phyloP scores from a whole-genome alignment of 2,329 filamentous ascomycete genomes.

The Colletotrichum limetticola region DNA sequence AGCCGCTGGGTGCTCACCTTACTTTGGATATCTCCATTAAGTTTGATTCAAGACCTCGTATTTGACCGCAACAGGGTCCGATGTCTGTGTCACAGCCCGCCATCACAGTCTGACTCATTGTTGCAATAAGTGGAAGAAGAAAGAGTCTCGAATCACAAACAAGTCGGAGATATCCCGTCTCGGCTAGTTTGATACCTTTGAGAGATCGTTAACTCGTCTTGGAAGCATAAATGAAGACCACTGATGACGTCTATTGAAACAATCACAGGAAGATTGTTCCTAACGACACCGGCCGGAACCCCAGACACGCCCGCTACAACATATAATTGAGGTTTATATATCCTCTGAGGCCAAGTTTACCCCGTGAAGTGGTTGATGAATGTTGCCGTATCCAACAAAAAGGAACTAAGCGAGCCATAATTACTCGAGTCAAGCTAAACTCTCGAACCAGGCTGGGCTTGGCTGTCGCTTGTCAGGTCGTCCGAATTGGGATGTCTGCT shows the following conservation, averaged over 20 bases:
- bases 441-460: neutral
- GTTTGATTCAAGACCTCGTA: neutral
- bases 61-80: neutral
- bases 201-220: neutral
- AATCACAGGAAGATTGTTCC: neutral
- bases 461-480: slow-evolving; percentile 22
- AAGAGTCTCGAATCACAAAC: too few relatives aligned
- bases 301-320: neutral
- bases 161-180: neutral
- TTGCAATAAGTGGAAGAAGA: neutral
- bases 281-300: neutral
- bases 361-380: neutral
- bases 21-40: too few relatives aligned
- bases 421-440: neutral
- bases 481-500: slow-evolving; percentile 3
- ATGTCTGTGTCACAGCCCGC: neutral
- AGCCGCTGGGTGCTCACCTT: neutral
- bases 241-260: neutral
- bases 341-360: neutral
- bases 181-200: neutral
- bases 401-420: neutral
- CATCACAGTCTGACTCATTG: neutral
- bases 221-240: too few relatives aligned
- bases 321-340: neutral
- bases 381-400: neutral